Evolutionary conservation across 768 basidiomycete species (phyloP).

Genomic region (Xerocomellus chrysenteron): DNA sequence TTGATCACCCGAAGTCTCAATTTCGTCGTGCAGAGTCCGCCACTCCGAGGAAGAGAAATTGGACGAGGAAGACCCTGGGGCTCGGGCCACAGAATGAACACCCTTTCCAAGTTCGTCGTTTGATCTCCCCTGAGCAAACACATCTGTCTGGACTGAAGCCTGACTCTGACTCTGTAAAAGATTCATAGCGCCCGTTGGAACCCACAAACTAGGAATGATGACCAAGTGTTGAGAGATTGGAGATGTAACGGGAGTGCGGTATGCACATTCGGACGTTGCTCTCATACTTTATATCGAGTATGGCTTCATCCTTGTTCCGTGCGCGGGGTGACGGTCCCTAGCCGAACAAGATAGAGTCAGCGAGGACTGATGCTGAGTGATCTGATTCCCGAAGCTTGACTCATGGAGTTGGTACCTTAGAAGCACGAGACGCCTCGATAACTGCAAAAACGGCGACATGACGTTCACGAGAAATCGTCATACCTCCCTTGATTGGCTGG

Average conservation of each 20-base stretch:
- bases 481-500: not conserved
- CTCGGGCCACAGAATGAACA: too few relatives aligned
- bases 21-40: constrained; percentile 16
- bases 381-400: not conserved
- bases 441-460: not conserved
- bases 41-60: not conserved
- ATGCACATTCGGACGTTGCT: not conserved
- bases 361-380: not conserved
- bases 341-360: not conserved
- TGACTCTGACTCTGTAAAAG: not conserved
- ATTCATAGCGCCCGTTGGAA: not conserved
- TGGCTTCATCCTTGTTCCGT: constrained; percentile 17
- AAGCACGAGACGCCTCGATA: not conserved
- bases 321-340: not conserved
- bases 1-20: not conserved
- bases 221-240: not conserved
- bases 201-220: not conserved
- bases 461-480: not conserved
- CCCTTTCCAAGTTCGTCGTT: not conserved
- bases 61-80: not conserved
- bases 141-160: not conserved
- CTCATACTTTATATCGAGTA: constrained; percentile 8
- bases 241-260: not conserved
- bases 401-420: not conserved
- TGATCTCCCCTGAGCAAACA: not conserved